Percentiles rank a stretch among this genome's conserved stretches.
Conservation (phyloP, 306 rosid species). For the Delonix regia region DNA sequence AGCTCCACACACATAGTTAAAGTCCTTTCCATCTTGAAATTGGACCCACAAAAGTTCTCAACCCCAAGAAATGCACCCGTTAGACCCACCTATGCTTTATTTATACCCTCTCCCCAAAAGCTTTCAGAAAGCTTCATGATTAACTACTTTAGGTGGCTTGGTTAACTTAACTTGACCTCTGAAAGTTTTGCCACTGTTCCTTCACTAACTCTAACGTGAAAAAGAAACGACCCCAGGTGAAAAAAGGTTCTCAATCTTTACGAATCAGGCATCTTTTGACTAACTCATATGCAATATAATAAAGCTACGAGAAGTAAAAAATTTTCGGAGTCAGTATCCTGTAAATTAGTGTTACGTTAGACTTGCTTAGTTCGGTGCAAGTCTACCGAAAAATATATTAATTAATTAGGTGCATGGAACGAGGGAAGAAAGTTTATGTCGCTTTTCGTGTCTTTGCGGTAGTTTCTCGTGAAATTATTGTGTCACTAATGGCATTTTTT, state of each 20-base stretch:
- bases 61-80: slow-evolving; percentile 38
- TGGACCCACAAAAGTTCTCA: slow-evolving; percentile 53
- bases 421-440: not conserved
- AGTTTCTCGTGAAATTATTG: not conserved
- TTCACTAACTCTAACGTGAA: slow-evolving; percentile 15
- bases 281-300: slow-evolving; percentile 1
- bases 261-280: slow-evolving; percentile 38
- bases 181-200: slow-evolving; percentile 25
- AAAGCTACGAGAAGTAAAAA: slow-evolving; percentile 17
- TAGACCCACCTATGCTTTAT: slow-evolving; percentile 40
- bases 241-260: not conserved
- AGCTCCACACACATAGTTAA: slow-evolving; percentile 40
- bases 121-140: slow-evolving; percentile 65
- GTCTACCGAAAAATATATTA: not conserved
- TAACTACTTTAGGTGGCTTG: slow-evolving; percentile 42
- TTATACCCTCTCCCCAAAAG: slow-evolving; percentile 47
- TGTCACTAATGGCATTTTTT: not conserved
- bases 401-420: not conserved
- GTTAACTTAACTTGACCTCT: too few species aligned
- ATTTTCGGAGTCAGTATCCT: slow-evolving; percentile 11
- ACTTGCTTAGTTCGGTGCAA: too few species aligned
- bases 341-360: not conserved
- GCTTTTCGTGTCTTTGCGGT: not conserved
- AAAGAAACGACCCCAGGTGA: not conserved
- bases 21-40: slow-evolving; percentile 35